Percentiles rank a stretch among this genome's conserved stretches.
These are phyloP conservation scores for Claviceps sp. DNA, from an alignment of 2,329 filamentous ascomycete genomes.

Conservation along the genomic window DNA sequence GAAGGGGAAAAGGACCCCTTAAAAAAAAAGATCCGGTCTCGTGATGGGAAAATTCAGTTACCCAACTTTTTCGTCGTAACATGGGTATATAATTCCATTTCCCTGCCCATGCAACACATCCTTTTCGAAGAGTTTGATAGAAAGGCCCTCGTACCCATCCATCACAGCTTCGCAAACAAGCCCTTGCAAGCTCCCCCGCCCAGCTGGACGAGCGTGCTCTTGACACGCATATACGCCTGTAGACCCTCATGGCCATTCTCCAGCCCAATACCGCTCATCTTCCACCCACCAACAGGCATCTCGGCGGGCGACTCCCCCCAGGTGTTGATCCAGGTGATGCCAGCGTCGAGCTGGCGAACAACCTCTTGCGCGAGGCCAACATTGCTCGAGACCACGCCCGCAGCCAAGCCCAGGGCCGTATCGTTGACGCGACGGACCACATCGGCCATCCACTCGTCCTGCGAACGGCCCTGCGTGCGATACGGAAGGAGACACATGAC, in stretches of 20 bases:
- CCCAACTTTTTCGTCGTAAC: no score
- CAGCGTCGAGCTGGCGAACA: constrained; percentile 58
- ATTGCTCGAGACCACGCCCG: constrained; percentile 69
- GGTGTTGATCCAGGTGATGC: constrained; percentile 86
- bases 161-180: constrained; percentile 58
- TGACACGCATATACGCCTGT: constrained; percentile 72
- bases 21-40: no score
- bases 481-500: constrained; percentile 75
- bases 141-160: neutral
- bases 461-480: constrained; percentile 26
- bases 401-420: constrained; percentile 66
- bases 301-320: constrained; percentile 89
- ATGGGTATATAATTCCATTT: no score
- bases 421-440: constrained; percentile 61
- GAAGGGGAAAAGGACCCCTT: neutral
- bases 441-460: constrained; percentile 42
- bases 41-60: no score
- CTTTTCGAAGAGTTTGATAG: no score
- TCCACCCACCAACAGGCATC: constrained; percentile 90
- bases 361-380: constrained; percentile 61
- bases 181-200: constrained; percentile 45
- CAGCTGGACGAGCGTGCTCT: constrained; percentile 80
- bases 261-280: constrained; percentile 74
- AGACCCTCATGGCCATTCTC: constrained; percentile 75
- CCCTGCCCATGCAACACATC: no score